These are phyloP conservation scores for Leucosporidium yakuticum DNA, from an alignment of 768 basidiomycete species.

Conservation along the genomic window DNA sequence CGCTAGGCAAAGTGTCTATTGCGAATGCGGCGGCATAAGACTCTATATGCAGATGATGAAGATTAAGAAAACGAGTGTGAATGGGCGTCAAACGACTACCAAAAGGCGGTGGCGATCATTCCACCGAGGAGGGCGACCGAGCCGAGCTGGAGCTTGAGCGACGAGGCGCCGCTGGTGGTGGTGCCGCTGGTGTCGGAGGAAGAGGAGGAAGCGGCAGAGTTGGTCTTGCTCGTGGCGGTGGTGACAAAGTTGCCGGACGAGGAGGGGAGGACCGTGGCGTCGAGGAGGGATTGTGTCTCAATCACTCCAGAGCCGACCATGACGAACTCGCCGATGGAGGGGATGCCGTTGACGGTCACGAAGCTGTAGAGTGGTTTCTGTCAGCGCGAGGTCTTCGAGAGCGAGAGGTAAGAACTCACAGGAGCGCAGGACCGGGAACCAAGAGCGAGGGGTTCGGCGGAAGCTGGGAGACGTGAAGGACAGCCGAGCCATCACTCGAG, in stretches of 20 bases:
- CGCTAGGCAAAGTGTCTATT: too few species aligned
- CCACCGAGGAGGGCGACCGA: too few species aligned
- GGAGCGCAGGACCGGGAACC: conserved; percentile 68
- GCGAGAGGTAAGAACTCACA: conserved; percentile 38
- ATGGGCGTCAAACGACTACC: too few species aligned
- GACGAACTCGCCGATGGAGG: conserved; percentile 67
- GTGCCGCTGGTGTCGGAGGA: too few species aligned
- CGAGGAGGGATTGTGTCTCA: conserved; percentile 2
- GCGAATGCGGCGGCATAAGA: too few species aligned
- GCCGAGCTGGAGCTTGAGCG: too few species aligned
- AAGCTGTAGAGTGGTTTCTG: conserved; percentile 34
- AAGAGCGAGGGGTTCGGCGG: conserved; percentile 77
- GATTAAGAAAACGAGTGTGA: too few species aligned
- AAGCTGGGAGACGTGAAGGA: conserved; percentile 69
- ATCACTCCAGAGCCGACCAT: conserved; percentile 71
- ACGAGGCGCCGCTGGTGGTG: too few species aligned
- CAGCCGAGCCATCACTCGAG: conserved; percentile 59
- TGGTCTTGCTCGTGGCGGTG: not conserved
- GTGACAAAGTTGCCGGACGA: not conserved
- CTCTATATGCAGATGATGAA: too few species aligned
- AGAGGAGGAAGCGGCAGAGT: not conserved
- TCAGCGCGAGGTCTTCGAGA: conserved; percentile 46
- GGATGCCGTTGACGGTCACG: conserved; percentile 70
- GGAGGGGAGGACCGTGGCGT: not conserved
- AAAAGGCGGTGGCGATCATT: too few species aligned